Evolutionary conservation across 2,329 filamentous ascomycete species (phyloP).

Genomic region (Penicillium sp.): DNA sequence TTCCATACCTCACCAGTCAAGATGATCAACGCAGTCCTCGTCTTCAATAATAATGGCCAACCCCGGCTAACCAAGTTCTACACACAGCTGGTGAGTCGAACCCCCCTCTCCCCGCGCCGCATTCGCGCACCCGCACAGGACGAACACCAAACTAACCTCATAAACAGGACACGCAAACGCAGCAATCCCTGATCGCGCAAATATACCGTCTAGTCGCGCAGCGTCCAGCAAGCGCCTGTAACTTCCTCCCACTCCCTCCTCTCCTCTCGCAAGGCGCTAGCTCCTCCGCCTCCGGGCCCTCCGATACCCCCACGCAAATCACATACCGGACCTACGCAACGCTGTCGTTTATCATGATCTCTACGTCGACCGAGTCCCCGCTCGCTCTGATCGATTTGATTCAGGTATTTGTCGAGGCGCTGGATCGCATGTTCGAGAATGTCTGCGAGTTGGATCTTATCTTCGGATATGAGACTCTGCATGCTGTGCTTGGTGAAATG

Average conservation of each 20-base stretch:
- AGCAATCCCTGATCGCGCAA: slow-evolving; percentile 93
- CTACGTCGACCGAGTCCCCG: slow-evolving; percentile 91
- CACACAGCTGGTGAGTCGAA: slow-evolving; percentile 73
- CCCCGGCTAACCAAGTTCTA: slow-evolving; percentile 98
- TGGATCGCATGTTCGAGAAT: slow-evolving; percentile 95
- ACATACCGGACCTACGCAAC: slow-evolving; percentile 98
- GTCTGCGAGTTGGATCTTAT: slow-evolving; percentile 98
- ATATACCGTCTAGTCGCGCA: slow-evolving; percentile 96
- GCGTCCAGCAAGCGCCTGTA: slow-evolving; percentile 87
- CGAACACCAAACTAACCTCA: slow-evolving; percentile 9
- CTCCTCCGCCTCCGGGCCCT: slow-evolving; percentile 58
- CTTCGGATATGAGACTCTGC: slow-evolving; percentile 97
- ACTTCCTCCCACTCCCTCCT: slow-evolving; percentile 83
- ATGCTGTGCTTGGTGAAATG: slow-evolving; percentile 89
- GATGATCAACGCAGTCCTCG: slow-evolving; percentile 98
- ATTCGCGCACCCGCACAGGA: not conserved
- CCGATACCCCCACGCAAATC: slow-evolving; percentile 89
- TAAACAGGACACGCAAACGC: slow-evolving; percentile 85
- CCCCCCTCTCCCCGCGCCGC: no score
- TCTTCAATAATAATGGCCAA: slow-evolving; percentile 98
- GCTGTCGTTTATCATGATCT: slow-evolving; percentile 97
- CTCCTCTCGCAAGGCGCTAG: slow-evolving; percentile 56
- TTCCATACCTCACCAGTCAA: slow-evolving; percentile 10
- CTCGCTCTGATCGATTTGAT: slow-evolving; percentile 94
- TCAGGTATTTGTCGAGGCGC: slow-evolving; percentile 94